phyloP scores from a whole-genome alignment of 345 rosid genomes.

The Eucalyptus polybractea region DNA sequence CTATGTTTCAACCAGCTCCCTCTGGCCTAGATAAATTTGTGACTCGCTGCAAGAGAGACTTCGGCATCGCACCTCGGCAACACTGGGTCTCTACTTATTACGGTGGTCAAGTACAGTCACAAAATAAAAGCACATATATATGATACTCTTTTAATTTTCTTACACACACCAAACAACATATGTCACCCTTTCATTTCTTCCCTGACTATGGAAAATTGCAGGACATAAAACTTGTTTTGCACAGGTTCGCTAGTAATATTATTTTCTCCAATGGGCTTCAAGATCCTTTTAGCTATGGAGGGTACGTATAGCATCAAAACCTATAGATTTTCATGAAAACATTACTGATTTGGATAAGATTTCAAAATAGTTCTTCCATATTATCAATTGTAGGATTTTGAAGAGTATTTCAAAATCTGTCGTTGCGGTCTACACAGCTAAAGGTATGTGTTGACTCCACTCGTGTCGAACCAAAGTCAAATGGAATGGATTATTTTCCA shows the following conservation, averaged over 20 bases:
- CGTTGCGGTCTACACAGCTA: slow-evolving; percentile 8
- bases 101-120: slow-evolving; percentile 25
- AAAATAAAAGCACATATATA: neutral
- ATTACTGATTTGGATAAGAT: neutral
- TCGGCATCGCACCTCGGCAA: slow-evolving; percentile 18
- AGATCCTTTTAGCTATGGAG: neutral
- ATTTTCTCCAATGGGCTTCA: neutral
- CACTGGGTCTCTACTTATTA: slow-evolving; percentile 36
- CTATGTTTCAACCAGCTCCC: neutral
- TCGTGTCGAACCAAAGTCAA: neutral
- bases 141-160: neutral
- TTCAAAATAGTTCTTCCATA: neutral
- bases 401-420: slow-evolving; percentile 29
- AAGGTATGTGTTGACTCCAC: slow-evolving; percentile 1
- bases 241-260: neutral
- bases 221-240: neutral
- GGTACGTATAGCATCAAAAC: neutral
- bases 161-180: neutral
- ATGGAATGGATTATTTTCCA: neutral
- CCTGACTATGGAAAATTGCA: neutral
- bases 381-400: slow-evolving; percentile 5
- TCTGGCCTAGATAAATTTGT: neutral
- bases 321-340: neutral
- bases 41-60: neutral
- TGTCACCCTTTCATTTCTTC: neutral